Conservation (phyloP, 2,329 filamentous ascomycete genomes). For the Ceratocystis cubensis region DNA sequence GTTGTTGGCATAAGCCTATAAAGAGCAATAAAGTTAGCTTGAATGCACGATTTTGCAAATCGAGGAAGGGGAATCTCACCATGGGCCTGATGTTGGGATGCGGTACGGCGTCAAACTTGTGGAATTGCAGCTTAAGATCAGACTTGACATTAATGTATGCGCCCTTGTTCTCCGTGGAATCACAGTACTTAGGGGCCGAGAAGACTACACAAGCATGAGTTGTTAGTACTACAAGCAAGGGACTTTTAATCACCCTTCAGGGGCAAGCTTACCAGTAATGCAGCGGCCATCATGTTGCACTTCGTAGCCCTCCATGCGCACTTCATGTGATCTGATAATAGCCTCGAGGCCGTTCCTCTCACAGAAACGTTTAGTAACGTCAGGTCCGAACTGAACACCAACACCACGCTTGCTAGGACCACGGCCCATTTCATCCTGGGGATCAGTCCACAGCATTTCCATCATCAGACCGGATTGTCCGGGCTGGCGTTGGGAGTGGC, state of each 20-base stretch:
- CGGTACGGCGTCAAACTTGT: slow-evolving; percentile 91
- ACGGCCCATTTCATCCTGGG: slow-evolving; percentile 71
- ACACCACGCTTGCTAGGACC: slow-evolving; percentile 95
- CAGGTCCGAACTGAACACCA: slow-evolving; percentile 90
- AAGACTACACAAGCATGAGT: slow-evolving; percentile 49
- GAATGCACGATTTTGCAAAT: background rate
- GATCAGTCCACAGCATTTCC: slow-evolving; percentile 99
- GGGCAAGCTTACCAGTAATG: slow-evolving; percentile 59
- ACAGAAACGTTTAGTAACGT: slow-evolving; percentile 92
- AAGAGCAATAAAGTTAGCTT: slow-evolving; percentile 1
- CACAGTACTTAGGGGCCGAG: slow-evolving; percentile 93
- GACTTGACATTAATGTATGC: slow-evolving; percentile 95
- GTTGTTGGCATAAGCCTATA: slow-evolving; percentile 68
- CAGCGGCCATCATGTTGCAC: slow-evolving; percentile 91
- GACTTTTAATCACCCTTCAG: background rate
- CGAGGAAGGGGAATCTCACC: slow-evolving; percentile 35
- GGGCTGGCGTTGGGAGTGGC: slow-evolving; percentile 82
- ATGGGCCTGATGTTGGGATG: slow-evolving; percentile 94
- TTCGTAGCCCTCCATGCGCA: slow-evolving; percentile 98
- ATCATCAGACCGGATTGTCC: slow-evolving; percentile 96
- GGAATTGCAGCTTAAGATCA: slow-evolving; percentile 81
- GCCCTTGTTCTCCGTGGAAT: slow-evolving; percentile 94
- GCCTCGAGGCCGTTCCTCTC: slow-evolving; percentile 90
- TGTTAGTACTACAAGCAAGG: slow-evolving; percentile 6
- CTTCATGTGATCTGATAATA: slow-evolving; percentile 93